Conservation (phyloP, 495 filamentous ascomycete genomes). For the Schizothecium vesticola region DNA sequence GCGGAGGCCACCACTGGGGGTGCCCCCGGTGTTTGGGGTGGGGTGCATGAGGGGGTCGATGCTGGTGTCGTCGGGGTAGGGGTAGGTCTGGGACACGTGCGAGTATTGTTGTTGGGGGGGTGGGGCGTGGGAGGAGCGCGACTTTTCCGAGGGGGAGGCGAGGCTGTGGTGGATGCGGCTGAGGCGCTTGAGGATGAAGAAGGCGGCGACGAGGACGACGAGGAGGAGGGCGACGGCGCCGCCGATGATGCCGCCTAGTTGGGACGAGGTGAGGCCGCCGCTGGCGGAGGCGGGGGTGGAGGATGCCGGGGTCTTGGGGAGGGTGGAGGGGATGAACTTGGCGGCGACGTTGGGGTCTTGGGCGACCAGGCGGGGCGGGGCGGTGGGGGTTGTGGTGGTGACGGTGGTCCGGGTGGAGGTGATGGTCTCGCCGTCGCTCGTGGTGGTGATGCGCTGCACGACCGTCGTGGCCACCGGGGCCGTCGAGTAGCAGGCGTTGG, state of each 20-base stretch:
- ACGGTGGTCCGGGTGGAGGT: conserved; percentile 27
- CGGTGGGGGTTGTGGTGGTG: conserved; percentile 23
- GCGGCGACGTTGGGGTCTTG: conserved; percentile 14
- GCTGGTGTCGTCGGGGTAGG: conserved; percentile 16
- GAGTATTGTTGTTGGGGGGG: conserved; percentile 17
- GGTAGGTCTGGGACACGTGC: conserved; percentile 4
- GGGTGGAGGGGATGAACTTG: conserved; percentile 35
- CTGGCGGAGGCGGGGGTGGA: conserved; percentile 2
- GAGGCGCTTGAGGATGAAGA: conserved; percentile 36
- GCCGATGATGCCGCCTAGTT: conserved; percentile 42
- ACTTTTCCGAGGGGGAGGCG: conserved; percentile 15
- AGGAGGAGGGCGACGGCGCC: conserved; percentile 37
- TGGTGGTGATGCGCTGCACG: conserved; percentile 31
- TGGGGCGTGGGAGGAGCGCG: conserved; percentile 9
- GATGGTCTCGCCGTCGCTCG: conserved; percentile 23
- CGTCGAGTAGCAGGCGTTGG: conserved; percentile 33
- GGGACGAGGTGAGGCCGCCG: conserved; percentile 26
- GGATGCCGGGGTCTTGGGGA: conserved; percentile 32
- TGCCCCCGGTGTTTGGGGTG: conserved; percentile 4
- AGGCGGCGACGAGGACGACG: conserved; percentile 31
- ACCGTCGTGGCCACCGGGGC: conserved; percentile 29
- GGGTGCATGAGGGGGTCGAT: conserved; percentile 22
- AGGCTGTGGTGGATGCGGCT: conserved; percentile 27
- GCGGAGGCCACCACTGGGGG: conserved; percentile 15
- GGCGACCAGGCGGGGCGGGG: conserved; percentile 16